These are phyloP conservation scores for Tetrahymena malaccensis DNA, from an alignment of 73 alveolate species.

Conservation along the genomic window DNA sequence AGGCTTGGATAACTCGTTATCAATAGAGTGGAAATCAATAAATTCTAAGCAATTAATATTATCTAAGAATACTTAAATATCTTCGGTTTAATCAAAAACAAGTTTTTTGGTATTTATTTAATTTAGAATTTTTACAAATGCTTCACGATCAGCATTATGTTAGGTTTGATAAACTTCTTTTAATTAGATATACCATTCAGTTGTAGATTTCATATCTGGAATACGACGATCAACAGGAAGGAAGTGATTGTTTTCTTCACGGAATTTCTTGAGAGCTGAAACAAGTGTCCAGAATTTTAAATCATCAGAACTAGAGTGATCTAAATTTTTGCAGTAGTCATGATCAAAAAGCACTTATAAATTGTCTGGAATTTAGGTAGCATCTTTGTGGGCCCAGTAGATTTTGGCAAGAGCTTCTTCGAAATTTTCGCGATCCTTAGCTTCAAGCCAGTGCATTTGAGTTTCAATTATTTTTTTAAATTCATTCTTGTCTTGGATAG, in stretches of 20 bases:
- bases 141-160: constrained; percentile 65
- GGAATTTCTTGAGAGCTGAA: constrained; percentile 61
- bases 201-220: constrained; percentile 90
- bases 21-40: constrained; percentile 11
- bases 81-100: constrained; percentile 7
- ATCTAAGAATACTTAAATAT: constrained; percentile 49
- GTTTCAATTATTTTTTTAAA: constrained; percentile 41
- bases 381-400: constrained; percentile 49
- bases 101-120: constrained; percentile 37
- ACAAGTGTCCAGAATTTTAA: constrained; percentile 55
- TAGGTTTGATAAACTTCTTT: constrained; percentile 65
- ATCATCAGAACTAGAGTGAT: constrained; percentile 26
- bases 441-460: constrained; percentile 45
- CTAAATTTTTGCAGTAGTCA: constrained; percentile 18
- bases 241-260: constrained; percentile 33
- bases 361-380: constrained; percentile 24
- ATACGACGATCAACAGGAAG: constrained; percentile 87
- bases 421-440: constrained; percentile 61
- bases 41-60: constrained; percentile 29
- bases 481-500: constrained; percentile 69
- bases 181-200: constrained; percentile 64
- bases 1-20: constrained; percentile 55
- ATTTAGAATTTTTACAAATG: constrained; percentile 35
- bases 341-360: not conserved
- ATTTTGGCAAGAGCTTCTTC: constrained; percentile 72